Conservation (phyloP, 2,329 filamentous ascomycete genomes). For the Aspergillus sergii region DNA sequence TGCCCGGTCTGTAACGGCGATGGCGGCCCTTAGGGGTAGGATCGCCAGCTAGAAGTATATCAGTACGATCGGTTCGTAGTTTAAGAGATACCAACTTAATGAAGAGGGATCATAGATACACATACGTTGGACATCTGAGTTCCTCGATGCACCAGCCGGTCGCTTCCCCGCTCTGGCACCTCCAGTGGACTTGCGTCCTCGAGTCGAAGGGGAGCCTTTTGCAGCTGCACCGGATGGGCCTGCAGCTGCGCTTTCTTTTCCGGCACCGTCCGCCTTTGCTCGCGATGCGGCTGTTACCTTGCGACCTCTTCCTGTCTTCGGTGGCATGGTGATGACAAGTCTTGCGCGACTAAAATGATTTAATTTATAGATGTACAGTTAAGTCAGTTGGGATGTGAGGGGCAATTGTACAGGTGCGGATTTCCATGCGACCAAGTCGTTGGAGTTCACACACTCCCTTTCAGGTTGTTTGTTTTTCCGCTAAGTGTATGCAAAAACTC, state of each 20-base stretch:
- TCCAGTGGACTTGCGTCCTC: conserved; percentile 22
- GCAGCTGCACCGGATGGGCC: conserved; percentile 18
- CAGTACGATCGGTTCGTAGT: conserved; percentile 5
- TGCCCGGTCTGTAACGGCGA: conserved; percentile 74
- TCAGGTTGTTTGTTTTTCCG: background rate
- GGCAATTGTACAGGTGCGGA: background rate
- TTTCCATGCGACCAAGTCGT: background rate
- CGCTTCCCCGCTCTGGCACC: conserved; percentile 23
- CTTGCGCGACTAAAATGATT: background rate
- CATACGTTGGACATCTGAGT: conserved; percentile 44
- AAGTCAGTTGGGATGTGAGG: background rate
- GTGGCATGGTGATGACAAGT: conserved; percentile 28
- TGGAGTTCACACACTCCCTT: background rate
- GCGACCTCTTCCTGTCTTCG: conserved; percentile 28
- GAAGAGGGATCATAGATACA: background rate
- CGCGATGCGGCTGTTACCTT: conserved; percentile 15
- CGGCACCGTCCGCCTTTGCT: conserved; percentile 6
- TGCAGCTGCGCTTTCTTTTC: conserved; percentile 12
- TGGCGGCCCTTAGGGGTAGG: conserved; percentile 65
- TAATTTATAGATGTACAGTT: background rate
- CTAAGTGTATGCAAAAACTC: background rate
- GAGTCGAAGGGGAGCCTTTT: conserved; percentile 8
- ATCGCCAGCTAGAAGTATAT: conserved; percentile 63
- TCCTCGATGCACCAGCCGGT: conserved; percentile 23
- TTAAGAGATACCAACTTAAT: background rate